Percentiles rank a stretch among this genome's conserved stretches.
phyloP scores from a whole-genome alignment of 202 grass and related monocot species.

The Elaeis oleifera region DNA sequence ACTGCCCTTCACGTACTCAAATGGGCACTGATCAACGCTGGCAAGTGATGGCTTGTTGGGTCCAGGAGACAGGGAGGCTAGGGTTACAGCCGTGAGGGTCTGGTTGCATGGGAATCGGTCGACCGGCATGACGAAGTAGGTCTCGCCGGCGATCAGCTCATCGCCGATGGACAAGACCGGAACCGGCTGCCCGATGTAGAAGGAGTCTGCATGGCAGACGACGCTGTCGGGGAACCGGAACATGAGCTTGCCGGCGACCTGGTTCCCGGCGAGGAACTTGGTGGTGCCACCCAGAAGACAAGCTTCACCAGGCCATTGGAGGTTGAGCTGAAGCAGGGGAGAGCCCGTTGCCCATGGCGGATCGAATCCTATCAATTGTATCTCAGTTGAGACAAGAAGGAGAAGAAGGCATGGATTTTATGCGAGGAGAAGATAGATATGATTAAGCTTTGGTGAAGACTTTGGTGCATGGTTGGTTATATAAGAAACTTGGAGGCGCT shows the following conservation, averaged over 20 bases:
- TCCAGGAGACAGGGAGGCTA: conserved; percentile 45
- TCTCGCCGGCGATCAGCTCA: conserved; percentile 46
- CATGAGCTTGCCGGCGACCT: conserved; percentile 42
- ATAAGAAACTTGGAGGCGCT: no score
- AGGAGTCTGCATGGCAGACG: conserved; percentile 64
- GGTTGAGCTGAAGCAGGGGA: conserved; percentile 30
- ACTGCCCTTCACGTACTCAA: conserved; percentile 63
- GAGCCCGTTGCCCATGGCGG: conserved; percentile 56
- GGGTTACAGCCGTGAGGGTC: conserved; percentile 58
- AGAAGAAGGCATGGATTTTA: background rate
- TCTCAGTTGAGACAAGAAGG: background rate
- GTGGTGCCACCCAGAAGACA: conserved; percentile 60
- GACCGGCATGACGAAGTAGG: conserved; percentile 77
- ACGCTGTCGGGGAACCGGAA: conserved; percentile 34
- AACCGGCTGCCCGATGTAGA: conserved; percentile 72
- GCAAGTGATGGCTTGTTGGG: conserved; percentile 26
- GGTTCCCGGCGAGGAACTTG: conserved; percentile 1
- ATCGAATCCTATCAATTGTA: conserved; percentile 5
- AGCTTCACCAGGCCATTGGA: conserved; percentile 20
- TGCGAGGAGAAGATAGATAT: background rate
- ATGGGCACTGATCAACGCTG: conserved; percentile 39
- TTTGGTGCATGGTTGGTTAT: no score
- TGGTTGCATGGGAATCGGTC: conserved; percentile 29
- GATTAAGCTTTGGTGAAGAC: background rate
- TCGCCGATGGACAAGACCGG: conserved; percentile 43